phyloP scores from a whole-genome alignment of 306 rosid species.

The Heteromeles arbutifolia region DNA sequence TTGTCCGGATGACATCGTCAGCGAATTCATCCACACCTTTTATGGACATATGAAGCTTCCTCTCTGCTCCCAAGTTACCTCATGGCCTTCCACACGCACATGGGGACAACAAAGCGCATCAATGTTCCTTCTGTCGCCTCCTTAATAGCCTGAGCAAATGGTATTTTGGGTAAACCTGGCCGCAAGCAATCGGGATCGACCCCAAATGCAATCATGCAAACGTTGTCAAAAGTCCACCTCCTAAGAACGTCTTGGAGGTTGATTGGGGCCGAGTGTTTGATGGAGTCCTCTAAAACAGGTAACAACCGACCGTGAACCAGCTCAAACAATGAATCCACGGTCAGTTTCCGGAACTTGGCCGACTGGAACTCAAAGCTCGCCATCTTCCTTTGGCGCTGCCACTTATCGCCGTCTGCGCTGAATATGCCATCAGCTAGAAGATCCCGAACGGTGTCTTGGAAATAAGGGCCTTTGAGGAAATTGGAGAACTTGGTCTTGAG shows the following conservation, averaged over 20 bases:
- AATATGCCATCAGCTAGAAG: conserved; percentile 75
- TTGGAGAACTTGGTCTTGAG: conserved; percentile 61
- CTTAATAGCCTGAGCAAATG: conserved; percentile 80
- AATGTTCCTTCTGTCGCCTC: conserved; percentile 77
- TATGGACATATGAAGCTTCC: conserved; percentile 48
- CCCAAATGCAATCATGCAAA: conserved; percentile 86
- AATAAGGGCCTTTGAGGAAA: conserved; percentile 67
- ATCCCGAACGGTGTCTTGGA: conserved; percentile 51
- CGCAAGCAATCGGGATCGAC: conserved; percentile 78
- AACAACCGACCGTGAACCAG: conserved; percentile 59
- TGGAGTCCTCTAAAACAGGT: conserved; percentile 22
- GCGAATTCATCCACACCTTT: conserved; percentile 73
- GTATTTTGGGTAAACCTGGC: conserved; percentile 43
- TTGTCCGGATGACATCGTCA: conserved; percentile 49
- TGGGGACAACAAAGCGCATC: conserved; percentile 58
- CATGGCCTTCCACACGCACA: conserved; percentile 59
- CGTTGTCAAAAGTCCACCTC: conserved; percentile 71
- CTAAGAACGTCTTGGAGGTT: conserved; percentile 76
- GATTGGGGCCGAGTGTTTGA: conserved; percentile 10
- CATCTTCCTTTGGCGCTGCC: conserved; percentile 74
- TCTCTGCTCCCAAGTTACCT: conserved; percentile 64
- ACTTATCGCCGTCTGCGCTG: conserved; percentile 60
- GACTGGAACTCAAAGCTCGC: conserved; percentile 86
- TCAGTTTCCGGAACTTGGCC: conserved; percentile 48
- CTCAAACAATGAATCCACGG: conserved; percentile 44